Percentiles rank a stretch among this genome's conserved stretches.
Evolutionary conservation across 441 rosid species (phyloP).

Genomic region (Mallotus japonicus): DNA sequence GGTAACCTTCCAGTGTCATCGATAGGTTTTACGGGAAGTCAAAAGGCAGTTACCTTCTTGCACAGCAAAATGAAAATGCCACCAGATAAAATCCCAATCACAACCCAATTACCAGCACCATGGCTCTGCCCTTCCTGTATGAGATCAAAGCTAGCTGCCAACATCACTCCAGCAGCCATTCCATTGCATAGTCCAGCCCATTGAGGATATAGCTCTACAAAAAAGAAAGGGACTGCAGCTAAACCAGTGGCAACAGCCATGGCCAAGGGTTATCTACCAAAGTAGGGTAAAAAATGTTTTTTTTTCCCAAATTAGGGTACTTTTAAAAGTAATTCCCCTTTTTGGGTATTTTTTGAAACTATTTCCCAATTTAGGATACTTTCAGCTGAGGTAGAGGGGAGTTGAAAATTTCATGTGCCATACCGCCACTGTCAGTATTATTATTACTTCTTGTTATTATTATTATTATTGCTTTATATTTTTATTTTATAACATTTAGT

Average conservation of each 20-base stretch:
- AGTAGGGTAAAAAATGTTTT: too few relatives aligned
- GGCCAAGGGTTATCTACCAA: too few relatives aligned
- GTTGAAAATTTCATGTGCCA: too few relatives aligned
- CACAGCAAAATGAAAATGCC: slow-evolving; percentile 88
- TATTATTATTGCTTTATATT: too few relatives aligned
- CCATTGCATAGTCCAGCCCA: slow-evolving; percentile 99
- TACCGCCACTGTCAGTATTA: too few relatives aligned
- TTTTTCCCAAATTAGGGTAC: too few relatives aligned
- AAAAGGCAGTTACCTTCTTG: slow-evolving; percentile 59
- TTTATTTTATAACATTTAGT: too few relatives aligned
- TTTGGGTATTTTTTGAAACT: too few relatives aligned
- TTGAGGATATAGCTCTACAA: slow-evolving; percentile 88
- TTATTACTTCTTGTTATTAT: too few relatives aligned
- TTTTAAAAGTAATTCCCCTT: too few relatives aligned
- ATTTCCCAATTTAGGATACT: too few relatives aligned
- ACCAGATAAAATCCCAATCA: slow-evolving; percentile 84
- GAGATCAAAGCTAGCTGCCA: slow-evolving; percentile 99
- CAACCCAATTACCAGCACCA: slow-evolving; percentile 90
- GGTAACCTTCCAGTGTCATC: background rate
- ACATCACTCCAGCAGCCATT: slow-evolving; percentile 99
- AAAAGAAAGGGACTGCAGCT: slow-evolving; percentile 98
- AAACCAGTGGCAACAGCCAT: slow-evolving; percentile 99
- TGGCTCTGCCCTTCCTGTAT: slow-evolving; percentile 90
- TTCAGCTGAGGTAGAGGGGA: too few relatives aligned
- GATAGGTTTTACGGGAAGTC: background rate